Evolutionary conservation across 1,284 basidiomycete species (phyloP).

Genomic region (Cryptococcus floricola): DNA sequence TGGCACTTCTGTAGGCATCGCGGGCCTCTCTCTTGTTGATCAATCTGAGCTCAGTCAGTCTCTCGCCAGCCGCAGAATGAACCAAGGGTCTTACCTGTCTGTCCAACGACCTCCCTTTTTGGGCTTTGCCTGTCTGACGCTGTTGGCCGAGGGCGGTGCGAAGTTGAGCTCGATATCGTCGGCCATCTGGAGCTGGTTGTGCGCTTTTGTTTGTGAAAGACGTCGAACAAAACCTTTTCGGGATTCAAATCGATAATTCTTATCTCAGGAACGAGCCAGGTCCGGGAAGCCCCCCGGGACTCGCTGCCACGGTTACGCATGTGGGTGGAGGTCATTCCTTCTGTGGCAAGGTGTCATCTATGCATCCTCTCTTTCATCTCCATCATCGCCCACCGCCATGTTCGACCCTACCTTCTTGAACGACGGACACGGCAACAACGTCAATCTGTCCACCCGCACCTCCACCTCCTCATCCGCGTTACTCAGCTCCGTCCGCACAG

Average conservation of each 20-base stretch:
- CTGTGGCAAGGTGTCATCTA: too few relatives aligned
- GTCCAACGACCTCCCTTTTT: slow-evolving; percentile 78
- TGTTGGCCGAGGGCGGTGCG: slow-evolving; percentile 23
- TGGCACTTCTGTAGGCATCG: slow-evolving; percentile 17
- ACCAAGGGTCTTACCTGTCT: slow-evolving; percentile 59
- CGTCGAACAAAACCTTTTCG: slow-evolving; percentile 1
- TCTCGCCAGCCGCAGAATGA: slow-evolving; percentile 23
- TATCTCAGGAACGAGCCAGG: background rate
- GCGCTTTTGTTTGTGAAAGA: background rate
- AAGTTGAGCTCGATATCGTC: slow-evolving; percentile 51
- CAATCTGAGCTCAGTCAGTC: slow-evolving; percentile 20
- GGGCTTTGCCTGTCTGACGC: slow-evolving; percentile 20
- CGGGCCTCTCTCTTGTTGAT: slow-evolving; percentile 43
- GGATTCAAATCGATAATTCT: background rate
- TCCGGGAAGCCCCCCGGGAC: background rate
- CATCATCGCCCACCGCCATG: slow-evolving; percentile 1
- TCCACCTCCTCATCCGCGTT: slow-evolving; percentile 36
- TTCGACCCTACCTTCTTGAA: background rate
- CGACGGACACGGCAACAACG: slow-evolving; percentile 13
- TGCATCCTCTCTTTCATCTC: background rate
- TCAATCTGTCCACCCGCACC: slow-evolving; percentile 39
- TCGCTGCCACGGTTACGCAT: background rate
- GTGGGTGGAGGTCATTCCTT: too few relatives aligned
- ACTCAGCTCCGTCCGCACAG: slow-evolving; percentile 31
- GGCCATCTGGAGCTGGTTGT: slow-evolving; percentile 29